Evolutionary conservation across 176 grass and related monocot species (phyloP), one percentile per base, ranked within the genome.

Genomic region (Chloris gayana): DNA sequence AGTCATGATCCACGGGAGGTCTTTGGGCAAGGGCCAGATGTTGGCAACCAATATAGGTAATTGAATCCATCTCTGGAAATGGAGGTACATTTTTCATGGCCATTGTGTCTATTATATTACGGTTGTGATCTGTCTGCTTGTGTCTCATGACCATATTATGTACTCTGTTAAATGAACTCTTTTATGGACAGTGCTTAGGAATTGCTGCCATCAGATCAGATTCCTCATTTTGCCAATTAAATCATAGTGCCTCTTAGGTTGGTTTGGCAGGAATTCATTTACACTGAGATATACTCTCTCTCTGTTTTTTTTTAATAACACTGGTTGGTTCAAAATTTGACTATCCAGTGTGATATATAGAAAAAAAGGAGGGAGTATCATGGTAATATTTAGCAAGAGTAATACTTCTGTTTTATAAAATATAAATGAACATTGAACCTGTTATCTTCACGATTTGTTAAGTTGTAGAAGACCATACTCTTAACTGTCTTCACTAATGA

Each of bases 21-120:
- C 44, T 95, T 99, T 53, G 96, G 96, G 22, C 96, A 99, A 89
- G 96, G 96, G 41, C 96, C 96, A 25, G 96, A 99, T 86, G 96
- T 99, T 61, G 96, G 96, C 27, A 91, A 93, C 62, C 96, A 99
- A 39, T 99, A 99, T 24, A 95, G 96, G 96, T 95, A 61, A 76
- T 67, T 75, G 35, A 42, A 5, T 39, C 59, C 62, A n/a, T 9
- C 3, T 49, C 14, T 26, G 14, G 38, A 34, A 67, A 89, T 51
- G 5, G 0, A 17, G 14, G 4, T 76, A 1, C 13, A n/a, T 42
- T 71, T 49, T 32, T 11, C 25, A 72, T 9, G 44, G 27, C 15
- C 19, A 1, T 26, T 69, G 62, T 33, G 15, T 39, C 7, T 38
- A 33, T 7, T 27, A 24, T n/a, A n/a, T n/a, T 37, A 37, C 62